Evolutionary conservation across 1,284 basidiomycete genomes (phyloP).

Genomic region (Cryptococcus deneoformans): DNA sequence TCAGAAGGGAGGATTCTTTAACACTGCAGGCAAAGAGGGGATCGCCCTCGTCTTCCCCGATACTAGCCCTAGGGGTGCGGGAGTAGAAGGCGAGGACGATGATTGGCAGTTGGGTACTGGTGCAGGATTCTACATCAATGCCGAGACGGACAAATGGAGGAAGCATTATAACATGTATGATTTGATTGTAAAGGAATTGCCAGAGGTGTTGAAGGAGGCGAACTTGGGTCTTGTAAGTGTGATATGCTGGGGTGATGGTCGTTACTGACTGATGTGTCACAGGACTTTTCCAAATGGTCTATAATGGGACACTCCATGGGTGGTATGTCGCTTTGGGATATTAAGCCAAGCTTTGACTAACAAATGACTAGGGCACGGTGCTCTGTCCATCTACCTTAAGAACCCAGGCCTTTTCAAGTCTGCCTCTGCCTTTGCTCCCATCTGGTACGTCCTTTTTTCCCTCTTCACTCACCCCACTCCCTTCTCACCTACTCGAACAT

Average conservation of each 20-base stretch:
- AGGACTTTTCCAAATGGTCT: slow-evolving; percentile 53
- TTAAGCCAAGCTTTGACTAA: no score
- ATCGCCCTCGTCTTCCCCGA: slow-evolving; percentile 95
- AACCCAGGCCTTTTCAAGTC: slow-evolving; percentile 70
- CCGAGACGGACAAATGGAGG: slow-evolving; percentile 72
- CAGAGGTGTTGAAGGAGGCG: slow-evolving; percentile 66
- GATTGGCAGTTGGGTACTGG: slow-evolving; percentile 93
- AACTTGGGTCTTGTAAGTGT: slow-evolving; percentile 56
- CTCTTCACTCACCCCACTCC: not conserved
- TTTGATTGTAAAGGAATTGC: slow-evolving; percentile 77
- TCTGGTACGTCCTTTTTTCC: slow-evolving; percentile 52
- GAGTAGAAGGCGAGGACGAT: slow-evolving; percentile 79
- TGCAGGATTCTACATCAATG: slow-evolving; percentile 92
- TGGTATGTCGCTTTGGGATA: slow-evolving; percentile 42
- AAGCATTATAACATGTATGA: slow-evolving; percentile 91
- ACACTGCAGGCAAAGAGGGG: slow-evolving; percentile 72
- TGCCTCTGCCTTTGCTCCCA: slow-evolving; percentile 90
- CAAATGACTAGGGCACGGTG: slow-evolving; percentile 67
- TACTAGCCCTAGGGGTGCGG: slow-evolving; percentile 90
- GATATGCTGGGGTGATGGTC: not conserved
- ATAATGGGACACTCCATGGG: slow-evolving; percentile 93
- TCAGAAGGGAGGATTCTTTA: slow-evolving; percentile 83
- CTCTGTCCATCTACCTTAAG: slow-evolving; percentile 84
- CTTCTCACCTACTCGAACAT: not conserved
- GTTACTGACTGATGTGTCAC: not conserved